A percentile compares a stretch with the other conserved stretches of the same genome.
phyloP scores from a whole-genome alignment of 306 rosid species.

The Fragaria ananassa region DNA sequence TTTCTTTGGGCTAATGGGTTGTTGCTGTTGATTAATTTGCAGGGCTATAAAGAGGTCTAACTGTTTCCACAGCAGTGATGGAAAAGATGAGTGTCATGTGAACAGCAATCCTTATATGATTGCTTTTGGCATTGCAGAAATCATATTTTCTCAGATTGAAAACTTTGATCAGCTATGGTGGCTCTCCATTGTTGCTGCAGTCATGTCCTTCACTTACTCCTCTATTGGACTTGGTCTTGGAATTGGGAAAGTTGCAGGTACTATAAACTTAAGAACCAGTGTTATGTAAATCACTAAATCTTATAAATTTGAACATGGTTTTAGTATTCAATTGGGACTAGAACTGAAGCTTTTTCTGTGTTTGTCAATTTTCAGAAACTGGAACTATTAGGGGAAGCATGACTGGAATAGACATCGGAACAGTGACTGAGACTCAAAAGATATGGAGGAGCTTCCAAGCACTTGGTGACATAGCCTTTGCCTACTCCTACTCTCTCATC shows the following conservation, averaged over 20 bases:
- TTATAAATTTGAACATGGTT: background rate
- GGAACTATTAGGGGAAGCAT: slow-evolving; percentile 48
- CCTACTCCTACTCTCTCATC: slow-evolving; percentile 78
- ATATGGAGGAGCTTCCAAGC: slow-evolving; percentile 80
- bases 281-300: too few relatives aligned
- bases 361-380: slow-evolving; percentile 31
- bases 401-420: slow-evolving; percentile 55
- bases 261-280: background rate
- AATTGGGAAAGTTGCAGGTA: slow-evolving; percentile 59
- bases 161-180: slow-evolving; percentile 81
- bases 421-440: slow-evolving; percentile 57
- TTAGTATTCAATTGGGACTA: background rate
- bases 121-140: slow-evolving; percentile 61
- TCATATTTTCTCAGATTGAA: slow-evolving; percentile 74
- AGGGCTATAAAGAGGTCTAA: slow-evolving; percentile 79
- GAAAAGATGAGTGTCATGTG: slow-evolving; percentile 55
- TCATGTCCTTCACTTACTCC: slow-evolving; percentile 83
- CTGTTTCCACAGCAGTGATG: slow-evolving; percentile 61
- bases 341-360: slow-evolving; percentile 7
- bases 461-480: slow-evolving; percentile 85
- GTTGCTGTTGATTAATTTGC: slow-evolving; percentile 16
- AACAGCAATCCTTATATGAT: slow-evolving; percentile 76
- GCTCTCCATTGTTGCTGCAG: slow-evolving; percentile 84
- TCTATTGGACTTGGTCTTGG: slow-evolving; percentile 85
- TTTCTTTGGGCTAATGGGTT: slow-evolving; percentile 9